Evolutionary conservation across 2,329 filamentous ascomycete genomes (phyloP).

Genomic region (Rugonectria rugulosa): DNA sequence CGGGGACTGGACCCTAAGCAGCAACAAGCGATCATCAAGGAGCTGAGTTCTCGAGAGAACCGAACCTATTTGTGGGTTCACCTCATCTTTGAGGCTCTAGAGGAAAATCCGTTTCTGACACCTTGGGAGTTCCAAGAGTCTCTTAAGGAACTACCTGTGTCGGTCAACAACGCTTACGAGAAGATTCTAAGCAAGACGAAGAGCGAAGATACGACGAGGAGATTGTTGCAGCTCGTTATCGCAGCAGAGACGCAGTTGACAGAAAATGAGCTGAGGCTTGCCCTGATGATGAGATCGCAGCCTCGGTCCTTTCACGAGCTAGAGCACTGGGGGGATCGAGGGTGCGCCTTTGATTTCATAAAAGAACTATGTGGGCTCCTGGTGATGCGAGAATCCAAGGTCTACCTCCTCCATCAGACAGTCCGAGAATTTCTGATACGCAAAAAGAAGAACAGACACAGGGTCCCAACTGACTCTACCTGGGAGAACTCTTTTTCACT

Average conservation of each 20-base stretch:
- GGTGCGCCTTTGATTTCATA: constrained; percentile 12
- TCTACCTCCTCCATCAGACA: constrained; percentile 36
- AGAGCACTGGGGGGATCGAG: background rate
- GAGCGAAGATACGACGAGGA: constrained; percentile 19
- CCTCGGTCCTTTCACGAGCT: constrained; percentile 20
- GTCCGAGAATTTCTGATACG: constrained; percentile 32
- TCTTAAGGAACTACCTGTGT: constrained; percentile 26
- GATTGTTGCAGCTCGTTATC: constrained; percentile 34
- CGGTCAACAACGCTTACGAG: constrained; percentile 37
- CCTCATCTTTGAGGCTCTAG: constrained; percentile 28
- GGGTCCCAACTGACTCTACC: too few species aligned
- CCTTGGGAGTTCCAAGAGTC: constrained; percentile 9
- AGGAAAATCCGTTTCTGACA: constrained; percentile 16
- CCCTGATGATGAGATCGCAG: constrained; percentile 18
- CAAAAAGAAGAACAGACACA: too few species aligned
- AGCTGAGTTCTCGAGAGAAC: too few species aligned
- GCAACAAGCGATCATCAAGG: too few species aligned
- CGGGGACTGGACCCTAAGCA: too few species aligned
- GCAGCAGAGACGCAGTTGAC: constrained; percentile 35
- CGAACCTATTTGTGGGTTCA: constrained; percentile 40
- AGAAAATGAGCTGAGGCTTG: constrained; percentile 32
- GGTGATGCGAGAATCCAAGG: constrained; percentile 23
- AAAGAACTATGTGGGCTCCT: constrained; percentile 42
- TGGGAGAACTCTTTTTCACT: too few species aligned
- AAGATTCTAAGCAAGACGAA: constrained; percentile 32